Conservation (phyloP, 2,329 filamentous ascomycete genomes). For the Tetracladium maxilliforme region DNA sequence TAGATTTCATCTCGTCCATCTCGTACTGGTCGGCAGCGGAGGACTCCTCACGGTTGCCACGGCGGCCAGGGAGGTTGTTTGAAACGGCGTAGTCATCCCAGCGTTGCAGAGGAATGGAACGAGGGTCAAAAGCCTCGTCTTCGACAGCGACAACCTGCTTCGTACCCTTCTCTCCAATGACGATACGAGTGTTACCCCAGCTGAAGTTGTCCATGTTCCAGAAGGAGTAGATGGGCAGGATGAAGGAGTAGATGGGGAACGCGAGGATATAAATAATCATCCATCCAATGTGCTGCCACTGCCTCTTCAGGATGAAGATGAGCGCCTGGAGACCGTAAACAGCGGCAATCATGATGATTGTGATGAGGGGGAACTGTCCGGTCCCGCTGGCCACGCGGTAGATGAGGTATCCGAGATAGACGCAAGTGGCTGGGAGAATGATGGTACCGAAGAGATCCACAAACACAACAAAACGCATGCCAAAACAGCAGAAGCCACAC, state of each 20-base stretch:
- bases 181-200: slow-evolving; percentile 97
- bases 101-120: slow-evolving; percentile 81
- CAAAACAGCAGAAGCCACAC: slow-evolving; percentile 98
- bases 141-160: slow-evolving; percentile 84
- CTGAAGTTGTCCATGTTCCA: slow-evolving; percentile 99
- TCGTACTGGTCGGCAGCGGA: slow-evolving; percentile 65
- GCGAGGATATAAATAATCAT: slow-evolving; percentile 98
- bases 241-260: slow-evolving; percentile 83
- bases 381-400: slow-evolving; percentile 55
- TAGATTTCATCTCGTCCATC: slow-evolving; percentile 95
- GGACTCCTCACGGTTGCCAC: slow-evolving; percentile 58
- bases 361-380: slow-evolving; percentile 73
- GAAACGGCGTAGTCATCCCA: slow-evolving; percentile 90
- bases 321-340: slow-evolving; percentile 93
- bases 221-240: slow-evolving; percentile 93
- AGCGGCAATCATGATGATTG: slow-evolving; percentile 74
- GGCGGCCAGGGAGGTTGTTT: slow-evolving; percentile 84
- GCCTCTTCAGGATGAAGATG: slow-evolving; percentile 91
- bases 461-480: slow-evolving; percentile 93
- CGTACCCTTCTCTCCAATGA: slow-evolving; percentile 83
- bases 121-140: slow-evolving; percentile 76
- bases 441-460: slow-evolving; percentile 88
- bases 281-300: slow-evolving; percentile 98
- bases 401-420: slow-evolving; percentile 78
- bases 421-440: slow-evolving; percentile 77